phyloP scores from a whole-genome alignment of 495 filamentous ascomycete genomes.

The Podospora didyma region DNA sequence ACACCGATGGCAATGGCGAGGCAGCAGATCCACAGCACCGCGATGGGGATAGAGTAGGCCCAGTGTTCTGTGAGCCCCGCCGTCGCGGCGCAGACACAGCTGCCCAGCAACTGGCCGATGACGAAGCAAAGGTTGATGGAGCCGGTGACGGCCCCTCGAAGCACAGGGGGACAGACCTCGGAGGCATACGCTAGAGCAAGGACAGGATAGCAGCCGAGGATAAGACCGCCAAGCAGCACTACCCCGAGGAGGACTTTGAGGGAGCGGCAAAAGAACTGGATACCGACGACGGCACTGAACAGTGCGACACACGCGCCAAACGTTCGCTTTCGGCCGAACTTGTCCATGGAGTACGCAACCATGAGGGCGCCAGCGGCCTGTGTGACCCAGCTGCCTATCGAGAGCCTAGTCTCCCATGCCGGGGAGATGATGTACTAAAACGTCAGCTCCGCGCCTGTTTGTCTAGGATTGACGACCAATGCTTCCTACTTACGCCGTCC shows the following conservation, averaged over 20 bases:
- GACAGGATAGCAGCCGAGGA: slow-evolving; percentile 49
- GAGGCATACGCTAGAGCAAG: slow-evolving; percentile 60
- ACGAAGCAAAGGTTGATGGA: slow-evolving; percentile 67
- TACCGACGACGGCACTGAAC: slow-evolving; percentile 42
- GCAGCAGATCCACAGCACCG: slow-evolving; percentile 65
- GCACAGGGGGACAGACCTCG: slow-evolving; percentile 56
- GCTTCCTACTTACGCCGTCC: slow-evolving; percentile 20
- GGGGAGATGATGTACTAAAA: slow-evolving; percentile 28
- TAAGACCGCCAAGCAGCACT: slow-evolving; percentile 50
- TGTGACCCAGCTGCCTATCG: slow-evolving; percentile 40
- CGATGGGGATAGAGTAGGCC: slow-evolving; percentile 57
- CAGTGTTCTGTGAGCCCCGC: slow-evolving; percentile 37
- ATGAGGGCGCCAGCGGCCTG: slow-evolving; percentile 44
- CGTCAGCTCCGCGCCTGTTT: not conserved
- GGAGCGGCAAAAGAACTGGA: slow-evolving; percentile 53
- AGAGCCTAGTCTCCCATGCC: slow-evolving; percentile 44
- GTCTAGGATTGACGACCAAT: not conserved
- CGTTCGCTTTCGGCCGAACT: slow-evolving; percentile 42
- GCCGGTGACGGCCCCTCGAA: slow-evolving; percentile 54
- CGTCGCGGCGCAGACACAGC: slow-evolving; percentile 49
- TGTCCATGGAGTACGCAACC: slow-evolving; percentile 43
- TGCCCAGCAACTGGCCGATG: slow-evolving; percentile 58
- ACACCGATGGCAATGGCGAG: slow-evolving; percentile 52
- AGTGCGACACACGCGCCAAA: slow-evolving; percentile 38
- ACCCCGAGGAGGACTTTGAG: slow-evolving; percentile 41